Conservation (phyloP, 148 eudicot species). For the Polygonum maritimum region DNA sequence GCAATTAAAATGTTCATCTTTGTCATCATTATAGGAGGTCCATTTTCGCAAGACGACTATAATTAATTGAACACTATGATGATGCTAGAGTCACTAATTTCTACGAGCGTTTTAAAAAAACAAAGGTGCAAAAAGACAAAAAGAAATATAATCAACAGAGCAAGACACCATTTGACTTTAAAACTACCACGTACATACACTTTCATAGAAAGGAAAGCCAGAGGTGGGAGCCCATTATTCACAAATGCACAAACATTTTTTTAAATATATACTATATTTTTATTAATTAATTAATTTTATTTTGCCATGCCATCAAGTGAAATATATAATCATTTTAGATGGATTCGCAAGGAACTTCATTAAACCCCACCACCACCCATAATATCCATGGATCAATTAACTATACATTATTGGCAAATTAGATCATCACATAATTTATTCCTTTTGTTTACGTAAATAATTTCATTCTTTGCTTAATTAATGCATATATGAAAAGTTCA, state of each 20-base stretch:
- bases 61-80: background rate
- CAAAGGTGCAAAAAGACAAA: background rate
- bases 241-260: background rate
- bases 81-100: background rate
- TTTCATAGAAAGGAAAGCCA: background rate
- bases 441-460: too few species aligned
- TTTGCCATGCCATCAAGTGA: background rate
- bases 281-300: background rate
- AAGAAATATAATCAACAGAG: background rate
- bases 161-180: background rate
- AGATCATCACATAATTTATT: too few species aligned
- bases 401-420: too few species aligned
- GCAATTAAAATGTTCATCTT: background rate
- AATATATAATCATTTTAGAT: background rate
- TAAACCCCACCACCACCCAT: too few species aligned
- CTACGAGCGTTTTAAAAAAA: background rate
- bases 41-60: background rate
- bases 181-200: background rate
- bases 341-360: background rate
- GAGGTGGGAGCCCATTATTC: constrained; percentile 1
- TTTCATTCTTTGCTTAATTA: too few species aligned
- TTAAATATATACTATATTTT: background rate
- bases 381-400: too few species aligned
- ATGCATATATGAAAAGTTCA: too few species aligned
- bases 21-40: background rate